phyloP scores from a whole-genome alignment of 352 stramenopile species.

The Lagenidium sp. region DNA sequence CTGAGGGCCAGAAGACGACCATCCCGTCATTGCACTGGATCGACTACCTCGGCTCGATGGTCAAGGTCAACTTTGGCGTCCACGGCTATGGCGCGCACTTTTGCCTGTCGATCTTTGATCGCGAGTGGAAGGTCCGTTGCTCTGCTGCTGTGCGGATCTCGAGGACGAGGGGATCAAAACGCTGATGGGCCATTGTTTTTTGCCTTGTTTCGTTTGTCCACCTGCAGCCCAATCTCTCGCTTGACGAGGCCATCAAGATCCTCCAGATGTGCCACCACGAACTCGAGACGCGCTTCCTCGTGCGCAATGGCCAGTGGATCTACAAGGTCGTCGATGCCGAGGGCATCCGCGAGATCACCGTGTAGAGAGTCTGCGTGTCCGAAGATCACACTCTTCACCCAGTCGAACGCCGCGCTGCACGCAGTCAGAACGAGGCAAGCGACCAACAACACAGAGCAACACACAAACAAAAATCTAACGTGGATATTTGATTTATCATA shows the following conservation, averaged over 20 bases:
- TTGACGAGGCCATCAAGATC: conserved; percentile 65
- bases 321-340: conserved; percentile 74
- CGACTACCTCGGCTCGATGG: conserved; percentile 81
- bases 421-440: too few species aligned
- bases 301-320: conserved; percentile 81
- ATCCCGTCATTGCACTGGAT: conserved; percentile 84
- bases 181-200: neutral
- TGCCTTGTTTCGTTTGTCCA: too few species aligned
- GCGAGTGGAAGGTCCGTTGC: conserved; percentile 64
- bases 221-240: conserved; percentile 51
- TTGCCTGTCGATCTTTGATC: conserved; percentile 82
- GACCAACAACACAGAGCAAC: too few species aligned
- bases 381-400: too few species aligned
- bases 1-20: conserved; percentile 13
- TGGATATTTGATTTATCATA: too few species aligned
- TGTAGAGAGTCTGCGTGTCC: too few species aligned
- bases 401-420: too few species aligned
- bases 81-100: conserved; percentile 84
- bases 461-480: too few species aligned
- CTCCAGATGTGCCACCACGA: conserved; percentile 76
- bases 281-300: conserved; percentile 77
- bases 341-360: conserved; percentile 53
- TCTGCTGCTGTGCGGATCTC: too few species aligned
- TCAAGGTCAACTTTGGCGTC: conserved; percentile 80
- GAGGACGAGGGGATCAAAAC: too few species aligned